Evolutionary conservation across 768 basidiomycete species (phyloP).

Genomic region (Mycena filopes): DNA sequence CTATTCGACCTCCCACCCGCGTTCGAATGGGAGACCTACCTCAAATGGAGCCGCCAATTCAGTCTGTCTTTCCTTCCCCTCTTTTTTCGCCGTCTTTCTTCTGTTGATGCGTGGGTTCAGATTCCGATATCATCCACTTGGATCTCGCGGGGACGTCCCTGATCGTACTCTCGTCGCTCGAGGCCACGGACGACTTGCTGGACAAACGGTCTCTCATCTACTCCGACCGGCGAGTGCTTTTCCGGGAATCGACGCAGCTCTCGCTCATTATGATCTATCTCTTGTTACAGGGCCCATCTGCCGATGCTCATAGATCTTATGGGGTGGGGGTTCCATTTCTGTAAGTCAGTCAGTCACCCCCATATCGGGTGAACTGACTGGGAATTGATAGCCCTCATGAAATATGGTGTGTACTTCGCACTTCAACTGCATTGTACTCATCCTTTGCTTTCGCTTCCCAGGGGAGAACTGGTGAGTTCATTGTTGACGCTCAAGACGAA

Average conservation of each 20-base stretch:
- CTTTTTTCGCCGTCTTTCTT: too few species aligned
- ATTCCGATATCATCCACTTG: constrained; percentile 41
- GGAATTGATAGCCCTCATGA: constrained; percentile 19
- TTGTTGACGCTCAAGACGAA: background rate
- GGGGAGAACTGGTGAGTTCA: constrained; percentile 4
- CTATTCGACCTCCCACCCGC: constrained; percentile 54
- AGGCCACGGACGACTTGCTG: too few species aligned
- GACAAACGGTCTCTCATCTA: too few species aligned
- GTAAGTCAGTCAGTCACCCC: background rate
- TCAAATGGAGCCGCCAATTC: constrained; percentile 48
- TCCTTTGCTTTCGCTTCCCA: constrained; percentile 22
- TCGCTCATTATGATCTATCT: too few species aligned
- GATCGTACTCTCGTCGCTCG: constrained; percentile 40
- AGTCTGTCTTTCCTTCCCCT: constrained; percentile 30
- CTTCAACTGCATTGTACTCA: background rate
- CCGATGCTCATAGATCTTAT: constrained; percentile 14
- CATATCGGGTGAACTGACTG: background rate
- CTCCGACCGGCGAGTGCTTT: too few species aligned
- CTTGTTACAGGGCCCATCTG: constrained; percentile 2
- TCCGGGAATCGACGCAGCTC: too few species aligned
- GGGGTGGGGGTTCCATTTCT: constrained; percentile 8
- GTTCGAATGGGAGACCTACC: constrained; percentile 51
- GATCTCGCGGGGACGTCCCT: constrained; percentile 47
- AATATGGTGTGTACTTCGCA: constrained; percentile 16
- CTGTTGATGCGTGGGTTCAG: background rate